phyloP scores from a whole-genome alignment of 176 grass and related monocot species.

The Olyra latifolia region DNA sequence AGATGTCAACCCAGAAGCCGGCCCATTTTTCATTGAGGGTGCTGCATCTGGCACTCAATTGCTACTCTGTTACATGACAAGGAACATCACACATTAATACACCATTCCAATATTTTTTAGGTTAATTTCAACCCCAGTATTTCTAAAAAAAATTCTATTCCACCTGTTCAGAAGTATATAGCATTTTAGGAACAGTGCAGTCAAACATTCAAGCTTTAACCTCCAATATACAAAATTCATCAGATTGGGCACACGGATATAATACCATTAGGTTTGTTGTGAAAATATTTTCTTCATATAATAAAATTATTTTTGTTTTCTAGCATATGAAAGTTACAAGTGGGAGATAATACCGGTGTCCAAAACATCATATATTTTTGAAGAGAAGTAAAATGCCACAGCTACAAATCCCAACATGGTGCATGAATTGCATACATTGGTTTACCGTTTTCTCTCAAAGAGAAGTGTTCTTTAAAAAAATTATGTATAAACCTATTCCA shows the following conservation, averaged over 20 bases:
- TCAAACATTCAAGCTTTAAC: too few species aligned
- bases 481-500: neutral
- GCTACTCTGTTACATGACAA: conserved; percentile 53
- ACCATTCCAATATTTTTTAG: neutral
- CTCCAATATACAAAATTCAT: too few species aligned
- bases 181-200: too few species aligned
- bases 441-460: neutral
- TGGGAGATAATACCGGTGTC: too few species aligned
- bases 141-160: neutral
- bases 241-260: too few species aligned
- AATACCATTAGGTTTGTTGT: too few species aligned
- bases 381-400: neutral
- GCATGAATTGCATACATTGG: neutral
- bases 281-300: too few species aligned
- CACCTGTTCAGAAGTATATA: too few species aligned
- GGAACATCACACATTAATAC: neutral
- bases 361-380: neutral
- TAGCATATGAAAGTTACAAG: too few species aligned
- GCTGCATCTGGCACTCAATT: conserved; percentile 37
- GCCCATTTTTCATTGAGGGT: conserved; percentile 36
- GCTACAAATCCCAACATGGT: neutral
- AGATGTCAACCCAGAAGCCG: conserved; percentile 40
- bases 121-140: neutral
- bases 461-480: neutral
- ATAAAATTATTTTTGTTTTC: too few species aligned